Percentiles rank a stretch among this genome's conserved stretches.
These are phyloP conservation scores for Macrolepiota albuminosa DNA, from an alignment of 768 basidiomycete genomes.

Conservation along the genomic window DNA sequence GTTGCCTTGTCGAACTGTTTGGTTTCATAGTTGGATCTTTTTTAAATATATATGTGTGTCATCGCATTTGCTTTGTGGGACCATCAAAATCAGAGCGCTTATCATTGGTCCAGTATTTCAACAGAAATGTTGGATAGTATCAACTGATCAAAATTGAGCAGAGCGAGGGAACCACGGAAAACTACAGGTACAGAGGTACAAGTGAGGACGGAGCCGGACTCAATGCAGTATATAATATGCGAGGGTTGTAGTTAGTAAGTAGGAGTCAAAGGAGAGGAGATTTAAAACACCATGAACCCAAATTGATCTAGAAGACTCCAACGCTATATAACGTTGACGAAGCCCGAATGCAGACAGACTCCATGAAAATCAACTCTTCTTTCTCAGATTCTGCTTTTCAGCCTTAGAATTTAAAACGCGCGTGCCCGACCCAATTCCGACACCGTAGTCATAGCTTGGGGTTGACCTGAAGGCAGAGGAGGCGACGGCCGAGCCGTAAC, in stretches of 20 bases:
- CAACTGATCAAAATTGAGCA: background rate
- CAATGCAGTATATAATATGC: background rate
- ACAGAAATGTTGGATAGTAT: background rate
- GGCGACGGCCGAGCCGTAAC: slow-evolving; percentile 1
- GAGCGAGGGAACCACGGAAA: background rate
- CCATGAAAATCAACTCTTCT: slow-evolving; percentile 4
- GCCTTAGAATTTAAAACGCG: background rate
- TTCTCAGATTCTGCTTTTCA: background rate
- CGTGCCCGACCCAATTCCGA: background rate
- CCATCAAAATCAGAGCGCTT: background rate
- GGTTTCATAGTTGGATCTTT: background rate
- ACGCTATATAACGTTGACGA: background rate
- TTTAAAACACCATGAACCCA: background rate
- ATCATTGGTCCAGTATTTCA: background rate
- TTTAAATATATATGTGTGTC: background rate
- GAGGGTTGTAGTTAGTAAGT: background rate
- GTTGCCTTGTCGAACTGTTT: background rate
- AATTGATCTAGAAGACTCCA: background rate
- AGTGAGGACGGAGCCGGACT: background rate
- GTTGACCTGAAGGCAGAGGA: background rate
- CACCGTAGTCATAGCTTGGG: background rate
- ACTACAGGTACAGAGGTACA: background rate
- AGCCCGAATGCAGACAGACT: background rate
- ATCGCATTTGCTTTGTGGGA: background rate
- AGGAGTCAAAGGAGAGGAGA: background rate